Evolutionary conservation across 805 yeast species (phyloP), one percentile per base, ranked within the genome.

Genomic region (Myxozyma melibiosi): DNA sequence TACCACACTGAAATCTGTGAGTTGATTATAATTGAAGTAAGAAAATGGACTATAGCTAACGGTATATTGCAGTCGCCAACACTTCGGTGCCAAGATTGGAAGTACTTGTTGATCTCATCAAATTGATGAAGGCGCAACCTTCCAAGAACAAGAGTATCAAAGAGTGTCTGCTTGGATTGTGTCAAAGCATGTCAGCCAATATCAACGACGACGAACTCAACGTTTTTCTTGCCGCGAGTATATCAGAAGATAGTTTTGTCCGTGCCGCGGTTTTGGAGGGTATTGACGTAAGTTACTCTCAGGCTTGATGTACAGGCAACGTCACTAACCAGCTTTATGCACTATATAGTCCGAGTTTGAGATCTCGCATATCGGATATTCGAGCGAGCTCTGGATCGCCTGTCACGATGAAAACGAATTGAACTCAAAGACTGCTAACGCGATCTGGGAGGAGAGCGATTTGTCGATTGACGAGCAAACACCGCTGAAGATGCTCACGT

Each of bases 361-460:
- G 1, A 74, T 77, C 2, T 59, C 68, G 3, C 81, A 78, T 41
- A 64, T 76, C 62, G 70, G 71, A 1, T 82, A 78, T 67, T 78
- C 84, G 1, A 80, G 81, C 55, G 96, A 91, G 69, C 72, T 94
- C 22, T 91, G 88, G 83, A 83, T 94, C 56, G 79, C 88, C 24
- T 78, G 81, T 57, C 90, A 85, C 68, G 96, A 90, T 68, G 84
- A 83, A 44, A 90, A 85, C 48, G 79, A 78, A 16, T 69, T 76
- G 9, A 83, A 83, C 57, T 77, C 84, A 4, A 85, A 82, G 25
- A 66, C 85, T 16, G 97, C 97, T 0, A 72, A 73, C 18, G 85
- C 92, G 1, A 88, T 94, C 57, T 94, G 97, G 97, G 80, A 82
- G 33, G 96, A 90, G 64, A 88, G 84, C 68, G 74, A 75, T 1